Evolutionary conservation across 208 protist species (phyloP).

Genomic region (Crithidia sp.): DNA sequence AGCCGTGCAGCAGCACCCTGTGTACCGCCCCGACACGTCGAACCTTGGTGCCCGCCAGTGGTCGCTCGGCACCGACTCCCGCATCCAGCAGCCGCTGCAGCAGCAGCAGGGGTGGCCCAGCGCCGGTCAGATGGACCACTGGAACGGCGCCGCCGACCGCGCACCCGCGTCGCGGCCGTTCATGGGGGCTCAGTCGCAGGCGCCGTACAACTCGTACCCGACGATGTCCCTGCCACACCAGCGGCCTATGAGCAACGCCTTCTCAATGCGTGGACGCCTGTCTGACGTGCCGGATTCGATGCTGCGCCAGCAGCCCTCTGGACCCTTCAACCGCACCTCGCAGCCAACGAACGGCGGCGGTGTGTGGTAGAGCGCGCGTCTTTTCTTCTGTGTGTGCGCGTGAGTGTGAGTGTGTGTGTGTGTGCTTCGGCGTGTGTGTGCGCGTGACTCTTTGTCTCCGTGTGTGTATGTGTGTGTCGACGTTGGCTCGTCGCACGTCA

Average conservation of each 20-base stretch:
- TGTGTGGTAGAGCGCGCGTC: conserved; percentile 45
- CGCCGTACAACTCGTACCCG: conserved; percentile 64
- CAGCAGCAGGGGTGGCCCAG: conserved; percentile 32
- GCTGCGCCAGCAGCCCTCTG: conserved; percentile 26
- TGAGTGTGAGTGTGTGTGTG: background rate
- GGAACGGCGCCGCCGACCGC: conserved; percentile 33
- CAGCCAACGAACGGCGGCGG: conserved; percentile 40
- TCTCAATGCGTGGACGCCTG: conserved; percentile 29
- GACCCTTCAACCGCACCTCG: conserved; percentile 39
- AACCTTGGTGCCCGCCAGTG: conserved; percentile 36
- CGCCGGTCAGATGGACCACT: conserved; percentile 37
- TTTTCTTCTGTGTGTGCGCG: background rate
- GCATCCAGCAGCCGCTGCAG: conserved; percentile 32
- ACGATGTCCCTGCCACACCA: conserved; percentile 25
- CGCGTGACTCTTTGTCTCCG: too few species aligned
- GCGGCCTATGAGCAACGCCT: conserved; percentile 17
- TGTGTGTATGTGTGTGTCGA: background rate
- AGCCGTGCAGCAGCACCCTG: conserved; percentile 33
- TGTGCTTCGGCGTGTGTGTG: conserved; percentile 45
- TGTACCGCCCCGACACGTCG: conserved; percentile 56
- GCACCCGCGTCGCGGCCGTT: conserved; percentile 30
- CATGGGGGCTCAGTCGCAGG: conserved; percentile 36
- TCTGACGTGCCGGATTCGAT: conserved; percentile 28
- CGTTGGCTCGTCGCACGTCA: background rate
- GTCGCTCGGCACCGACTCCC: conserved; percentile 29